Percentiles rank a stretch among this genome's conserved stretches.
These are phyloP conservation scores for Gracilariopsis chorda DNA, from an alignment of 23 red algal species.

Conservation along the genomic window DNA sequence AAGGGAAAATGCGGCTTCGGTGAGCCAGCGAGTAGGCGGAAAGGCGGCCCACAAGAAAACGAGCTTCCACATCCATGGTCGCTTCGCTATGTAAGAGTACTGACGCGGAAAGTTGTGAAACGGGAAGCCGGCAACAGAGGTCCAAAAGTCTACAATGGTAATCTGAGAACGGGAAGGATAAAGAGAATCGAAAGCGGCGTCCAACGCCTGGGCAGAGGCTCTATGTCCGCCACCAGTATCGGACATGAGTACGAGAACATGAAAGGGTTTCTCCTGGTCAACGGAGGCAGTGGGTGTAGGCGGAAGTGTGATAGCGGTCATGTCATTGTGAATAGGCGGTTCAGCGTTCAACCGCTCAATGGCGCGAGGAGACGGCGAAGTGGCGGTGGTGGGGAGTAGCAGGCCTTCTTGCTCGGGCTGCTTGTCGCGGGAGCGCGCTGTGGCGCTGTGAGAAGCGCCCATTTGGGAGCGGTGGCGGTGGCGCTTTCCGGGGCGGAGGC, in stretches of 20 bases:
- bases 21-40: conserved; percentile 80
- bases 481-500: no score
- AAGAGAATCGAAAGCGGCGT: conserved; percentile 72
- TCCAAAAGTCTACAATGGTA: conserved; percentile 87
- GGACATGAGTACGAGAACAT: conserved; percentile 86
- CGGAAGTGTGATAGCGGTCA: conserved; percentile 15
- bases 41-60: conserved; percentile 69
- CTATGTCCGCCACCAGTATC: conserved; percentile 99
- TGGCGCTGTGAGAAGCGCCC: conserved; percentile 1
- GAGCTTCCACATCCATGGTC: conserved; percentile 82
- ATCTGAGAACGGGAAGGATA: conserved; percentile 29
- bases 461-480: no score
- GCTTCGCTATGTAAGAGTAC: conserved; percentile 83
- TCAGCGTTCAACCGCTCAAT: background rate
- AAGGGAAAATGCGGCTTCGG: conserved; percentile 69
- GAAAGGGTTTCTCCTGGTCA: conserved; percentile 30
- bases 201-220: conserved; percentile 84
- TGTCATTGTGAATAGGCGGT: conserved; percentile 31
- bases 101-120: conserved; percentile 81
- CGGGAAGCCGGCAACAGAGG: conserved; percentile 74
- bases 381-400: background rate
- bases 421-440: background rate
- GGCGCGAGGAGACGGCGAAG: background rate
- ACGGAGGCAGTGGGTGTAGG: conserved; percentile 3
- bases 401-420: conserved; percentile 2